These are phyloP conservation scores for Dissophora globulifera DNA, from an alignment of 192 early-diverging fungal genomes.

Conservation along the genomic window DNA sequence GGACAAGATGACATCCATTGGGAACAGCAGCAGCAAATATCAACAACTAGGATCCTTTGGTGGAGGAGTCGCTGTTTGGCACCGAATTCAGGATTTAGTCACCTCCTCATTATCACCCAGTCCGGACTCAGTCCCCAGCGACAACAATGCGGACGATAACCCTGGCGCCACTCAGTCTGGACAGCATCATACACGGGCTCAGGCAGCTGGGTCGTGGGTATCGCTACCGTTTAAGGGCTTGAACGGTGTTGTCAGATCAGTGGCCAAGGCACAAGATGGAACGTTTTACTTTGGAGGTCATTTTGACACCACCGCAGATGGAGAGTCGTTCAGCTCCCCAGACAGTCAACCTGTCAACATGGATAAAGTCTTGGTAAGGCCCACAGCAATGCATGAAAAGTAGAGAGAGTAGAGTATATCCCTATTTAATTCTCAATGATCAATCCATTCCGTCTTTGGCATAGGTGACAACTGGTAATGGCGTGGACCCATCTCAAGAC, in stretches of 20 bases:
- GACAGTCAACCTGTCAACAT: slow-evolving; percentile 54
- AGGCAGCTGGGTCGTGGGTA: slow-evolving; percentile 57
- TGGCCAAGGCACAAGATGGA: slow-evolving; percentile 56
- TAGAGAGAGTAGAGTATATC: no score
- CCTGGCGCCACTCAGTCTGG: no score
- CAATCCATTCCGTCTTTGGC: no score
- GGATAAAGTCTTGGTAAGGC: slow-evolving; percentile 26
- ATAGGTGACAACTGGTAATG: slow-evolving; percentile 35
- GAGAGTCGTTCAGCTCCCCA: slow-evolving; percentile 38
- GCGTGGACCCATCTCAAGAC: slow-evolving; percentile 12
- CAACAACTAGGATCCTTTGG: slow-evolving; percentile 27
- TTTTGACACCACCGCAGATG: slow-evolving; percentile 76
- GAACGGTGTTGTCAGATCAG: slow-evolving; percentile 72
- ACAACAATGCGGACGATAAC: neutral
- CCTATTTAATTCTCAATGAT: no score
- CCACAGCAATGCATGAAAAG: no score
- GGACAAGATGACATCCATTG: neutral
- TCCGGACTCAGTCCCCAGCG: neutral
- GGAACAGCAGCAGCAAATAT: slow-evolving; percentile 5
- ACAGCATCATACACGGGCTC: neutral
- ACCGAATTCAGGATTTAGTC: neutral
- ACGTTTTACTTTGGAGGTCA: slow-evolving; percentile 74
- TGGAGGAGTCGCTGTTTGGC: slow-evolving; percentile 50
- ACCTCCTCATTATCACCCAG: no score
- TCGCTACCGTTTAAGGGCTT: slow-evolving; percentile 74